Conservation (phyloP, 176 grass and related monocot species). For the Thinopyrum elongatum region DNA sequence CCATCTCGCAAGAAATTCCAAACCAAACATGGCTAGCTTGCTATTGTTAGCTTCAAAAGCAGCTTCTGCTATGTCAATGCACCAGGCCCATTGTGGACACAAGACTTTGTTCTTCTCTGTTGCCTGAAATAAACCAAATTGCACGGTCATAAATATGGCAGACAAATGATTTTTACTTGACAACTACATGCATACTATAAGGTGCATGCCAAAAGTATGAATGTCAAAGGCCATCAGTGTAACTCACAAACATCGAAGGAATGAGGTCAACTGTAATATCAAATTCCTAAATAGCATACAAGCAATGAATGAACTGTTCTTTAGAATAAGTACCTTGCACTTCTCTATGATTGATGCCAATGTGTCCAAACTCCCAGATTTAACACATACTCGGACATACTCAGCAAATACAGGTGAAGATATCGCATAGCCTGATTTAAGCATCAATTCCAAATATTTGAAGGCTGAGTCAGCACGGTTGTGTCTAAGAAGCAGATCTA, state of each 20-base stretch:
- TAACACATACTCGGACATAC: slow-evolving; percentile 63
- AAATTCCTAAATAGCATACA: slow-evolving; percentile 12
- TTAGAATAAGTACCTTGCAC: slow-evolving; percentile 80
- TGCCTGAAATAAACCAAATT: slow-evolving; percentile 44
- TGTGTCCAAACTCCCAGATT: slow-evolving; percentile 64
- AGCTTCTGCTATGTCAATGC: slow-evolving; percentile 67
- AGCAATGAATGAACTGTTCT: background rate
- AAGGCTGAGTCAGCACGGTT: slow-evolving; percentile 71
- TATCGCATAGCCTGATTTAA: slow-evolving; percentile 71
- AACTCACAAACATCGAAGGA: background rate
- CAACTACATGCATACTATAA: slow-evolving; percentile 3
- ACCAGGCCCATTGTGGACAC: slow-evolving; percentile 65
- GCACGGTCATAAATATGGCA: slow-evolving; percentile 17
- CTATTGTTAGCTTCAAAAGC: slow-evolving; percentile 83
- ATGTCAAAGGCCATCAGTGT: slow-evolving; percentile 17
- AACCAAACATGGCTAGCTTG: slow-evolving; percentile 69
- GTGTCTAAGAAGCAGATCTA: slow-evolving; percentile 62
- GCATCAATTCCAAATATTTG: slow-evolving; percentile 79
- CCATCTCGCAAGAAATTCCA: slow-evolving; percentile 83
- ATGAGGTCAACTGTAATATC: background rate
- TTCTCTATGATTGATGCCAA: slow-evolving; percentile 90
- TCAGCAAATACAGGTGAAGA: slow-evolving; percentile 53
- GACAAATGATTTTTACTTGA: slow-evolving; percentile 7
- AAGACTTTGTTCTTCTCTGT: slow-evolving; percentile 85
- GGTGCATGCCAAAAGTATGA: slow-evolving; percentile 4